Percentiles rank a stretch among this genome's conserved stretches.
Conservation (phyloP, 2,329 filamentous ascomycete species). For the Chaetomiaceae sp. region DNA sequence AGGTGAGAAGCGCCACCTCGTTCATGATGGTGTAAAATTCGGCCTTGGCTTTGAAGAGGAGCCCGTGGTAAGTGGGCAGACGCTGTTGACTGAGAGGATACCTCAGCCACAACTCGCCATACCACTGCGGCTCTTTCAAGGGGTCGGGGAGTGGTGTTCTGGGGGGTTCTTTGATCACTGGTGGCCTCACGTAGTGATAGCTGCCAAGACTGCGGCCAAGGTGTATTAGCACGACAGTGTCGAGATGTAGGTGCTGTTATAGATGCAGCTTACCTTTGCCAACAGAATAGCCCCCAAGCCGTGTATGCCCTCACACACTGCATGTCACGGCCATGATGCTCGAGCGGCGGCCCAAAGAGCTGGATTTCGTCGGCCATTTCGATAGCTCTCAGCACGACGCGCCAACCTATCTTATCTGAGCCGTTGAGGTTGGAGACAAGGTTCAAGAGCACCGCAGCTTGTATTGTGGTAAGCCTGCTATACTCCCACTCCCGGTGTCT, state of each 20-base stretch:
- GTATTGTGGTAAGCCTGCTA: slow-evolving; percentile 32
- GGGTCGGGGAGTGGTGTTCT: slow-evolving; percentile 29
- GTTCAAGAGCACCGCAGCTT: slow-evolving; percentile 33
- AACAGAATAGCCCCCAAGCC: slow-evolving; percentile 33
- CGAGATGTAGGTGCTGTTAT: background rate
- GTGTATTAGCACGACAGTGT: slow-evolving; percentile 1
- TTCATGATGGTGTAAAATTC: slow-evolving; percentile 30
- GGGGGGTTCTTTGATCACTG: slow-evolving; percentile 26
- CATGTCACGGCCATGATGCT: slow-evolving; percentile 21
- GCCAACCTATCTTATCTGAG: slow-evolving; percentile 36
- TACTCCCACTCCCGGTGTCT: slow-evolving; percentile 23
- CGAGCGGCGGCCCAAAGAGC: slow-evolving; percentile 27
- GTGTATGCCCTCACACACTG: slow-evolving; percentile 29
- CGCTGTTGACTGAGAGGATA: slow-evolving; percentile 27
- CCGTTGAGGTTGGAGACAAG: slow-evolving; percentile 32
- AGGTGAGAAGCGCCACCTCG: slow-evolving; percentile 24
- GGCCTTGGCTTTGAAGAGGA: slow-evolving; percentile 28
- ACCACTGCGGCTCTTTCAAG: slow-evolving; percentile 26
- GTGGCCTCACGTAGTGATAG: slow-evolving; percentile 28
- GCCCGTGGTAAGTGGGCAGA: slow-evolving; percentile 27
- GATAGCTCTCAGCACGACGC: slow-evolving; percentile 32
- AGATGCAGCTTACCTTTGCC: slow-evolving; percentile 29
- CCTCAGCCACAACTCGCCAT: slow-evolving; percentile 31
- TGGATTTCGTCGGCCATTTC: slow-evolving; percentile 32
- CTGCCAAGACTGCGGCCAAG: slow-evolving; percentile 13